Evolutionary conservation across 176 grass and related monocot species (phyloP), one percentile per base, ranked within the genome.

Genomic region (Oryza glaberrima): DNA sequence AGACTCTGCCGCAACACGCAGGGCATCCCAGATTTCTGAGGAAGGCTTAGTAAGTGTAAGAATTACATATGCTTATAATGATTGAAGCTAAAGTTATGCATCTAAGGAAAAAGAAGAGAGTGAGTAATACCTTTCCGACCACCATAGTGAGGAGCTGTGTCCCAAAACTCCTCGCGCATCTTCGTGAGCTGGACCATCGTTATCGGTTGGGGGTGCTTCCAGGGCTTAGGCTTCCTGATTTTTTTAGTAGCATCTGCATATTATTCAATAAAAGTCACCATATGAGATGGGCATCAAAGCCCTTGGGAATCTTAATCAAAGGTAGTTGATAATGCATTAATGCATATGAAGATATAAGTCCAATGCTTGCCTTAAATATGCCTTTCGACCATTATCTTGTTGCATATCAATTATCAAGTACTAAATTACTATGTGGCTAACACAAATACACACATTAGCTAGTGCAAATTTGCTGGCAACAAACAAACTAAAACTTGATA

Each of bases 1-100:
- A 86, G 90, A 83, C 61, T 90, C 93, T 70, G 90, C 51, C 23
- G 93, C 87, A 65, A 80, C 93, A 81, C 82, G 81, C 70, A 94
- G 93, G 52, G 93, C 93, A 81, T 94, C 93, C 93, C 93, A 94
- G 79, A 94, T 94, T 79, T 92, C 93, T 94, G 82, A 28, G 25
- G 23, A 84, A 49, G 30, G 19, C 67, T 47, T 25, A 48, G 11
- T 90, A 25, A 77, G 17, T 77, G 65, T 83, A 81, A 81, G 16
- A 38, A 47, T 26, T 70, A 48, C 3, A 73, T 72, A 56, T 70
- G 5, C 17, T 28, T 32, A 22, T 65, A 82, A 48, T 38, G n/a
- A 65, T 32, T 71, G 30, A 70, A 82, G 35, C 45, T 73, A 77
- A 82, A 32, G 45, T 40, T 48, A 78, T 69, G 17, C 8, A 69